Evolutionary conservation across 2,329 filamentous ascomycete species (phyloP), one percentile per base, ranked within the genome.

Genomic region (Alternaria sp.): DNA sequence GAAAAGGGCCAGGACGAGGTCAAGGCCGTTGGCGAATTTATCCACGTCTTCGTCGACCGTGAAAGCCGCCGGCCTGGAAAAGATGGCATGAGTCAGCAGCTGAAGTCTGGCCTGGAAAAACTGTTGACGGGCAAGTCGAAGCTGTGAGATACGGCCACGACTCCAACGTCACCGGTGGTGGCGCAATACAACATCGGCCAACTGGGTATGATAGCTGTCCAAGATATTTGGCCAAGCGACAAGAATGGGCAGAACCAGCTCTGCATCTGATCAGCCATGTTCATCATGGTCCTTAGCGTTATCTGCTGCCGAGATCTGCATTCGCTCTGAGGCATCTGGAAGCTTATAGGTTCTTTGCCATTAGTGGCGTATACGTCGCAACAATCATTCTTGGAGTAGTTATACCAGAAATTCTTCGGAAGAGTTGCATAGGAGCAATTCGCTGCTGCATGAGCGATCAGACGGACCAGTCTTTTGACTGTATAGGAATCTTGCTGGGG

Each of bases 1-100:
- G 89, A 92, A 74, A 84, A 87, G 61, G 92, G 90, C 0, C 81
- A 89, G 3, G 88, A 92, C 1, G 82, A 86, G 20, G 92, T 95
- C 9, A 92, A 91, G 74, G 92, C 93, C 11, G 93, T 97, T 1
- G 93, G 93, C 1, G 90, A 91, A 69, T 93, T 95, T 74, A 86
- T 93, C 14, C 94, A 97, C 75, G 92, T 97, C 11, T 96, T 94
- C 80, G 91, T 96, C n/a, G 88, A 94, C 60, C 85, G 91, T 52
- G 84, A 85, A 38, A 90, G 87, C 16, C 88, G 89, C 66, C 86
- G 88, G 61, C 91, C 92, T n/a, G 85, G 83, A 24, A 78, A 81
- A 28, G 80, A 83, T 24, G 91, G 89, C 7, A 92, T 95, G 87
- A 83, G 82, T 46, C 72, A 80, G 7, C 80, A 79, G 51, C 79